These are phyloP conservation scores for Didymella keratinophila DNA, from an alignment of 2,329 filamentous ascomycete genomes.

Conservation along the genomic window DNA sequence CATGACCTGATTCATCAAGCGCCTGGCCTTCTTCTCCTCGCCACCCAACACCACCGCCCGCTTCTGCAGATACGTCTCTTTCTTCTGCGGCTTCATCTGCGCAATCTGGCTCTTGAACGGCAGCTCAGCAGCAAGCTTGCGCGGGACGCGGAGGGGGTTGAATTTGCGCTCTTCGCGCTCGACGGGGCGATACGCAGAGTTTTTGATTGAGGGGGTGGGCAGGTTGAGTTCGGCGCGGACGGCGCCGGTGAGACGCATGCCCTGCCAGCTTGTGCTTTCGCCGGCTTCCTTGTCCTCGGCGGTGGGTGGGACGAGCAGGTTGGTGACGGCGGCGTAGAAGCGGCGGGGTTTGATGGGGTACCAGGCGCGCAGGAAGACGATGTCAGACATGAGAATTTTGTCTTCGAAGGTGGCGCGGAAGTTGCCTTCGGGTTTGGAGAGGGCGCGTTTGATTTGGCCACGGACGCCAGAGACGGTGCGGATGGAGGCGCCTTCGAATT, in stretches of 20 bases:
- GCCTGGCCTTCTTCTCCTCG: constrained; percentile 88
- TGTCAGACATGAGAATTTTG: constrained; percentile 96
- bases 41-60: constrained; percentile 84
- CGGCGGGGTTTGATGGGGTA: constrained; percentile 93
- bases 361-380: constrained; percentile 96
- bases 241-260: constrained; percentile 93
- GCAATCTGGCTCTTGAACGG: constrained; percentile 94
- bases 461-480: constrained; percentile 95
- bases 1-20: constrained; percentile 91
- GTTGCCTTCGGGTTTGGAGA: constrained; percentile 91
- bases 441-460: constrained; percentile 95
- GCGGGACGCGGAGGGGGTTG: constrained; percentile 74
- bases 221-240: constrained; percentile 80
- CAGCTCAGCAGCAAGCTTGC: constrained; percentile 79
- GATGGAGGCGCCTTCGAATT: constrained; percentile 95
- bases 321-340: constrained; percentile 96
- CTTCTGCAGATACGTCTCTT: constrained; percentile 91
- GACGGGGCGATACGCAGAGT: constrained; percentile 80
- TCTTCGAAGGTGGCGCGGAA: constrained; percentile 98
- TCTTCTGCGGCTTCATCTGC: constrained; percentile 79
- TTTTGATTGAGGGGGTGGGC: constrained; percentile 78
- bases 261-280: constrained; percentile 70
- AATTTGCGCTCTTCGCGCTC: constrained; percentile 61
- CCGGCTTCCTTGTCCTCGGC: constrained; percentile 35
- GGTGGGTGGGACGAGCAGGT: constrained; percentile 72